Evolutionary conservation across 192 early-diverging fungal genomes (phyloP).

Genomic region (Coemansia sp.): DNA sequence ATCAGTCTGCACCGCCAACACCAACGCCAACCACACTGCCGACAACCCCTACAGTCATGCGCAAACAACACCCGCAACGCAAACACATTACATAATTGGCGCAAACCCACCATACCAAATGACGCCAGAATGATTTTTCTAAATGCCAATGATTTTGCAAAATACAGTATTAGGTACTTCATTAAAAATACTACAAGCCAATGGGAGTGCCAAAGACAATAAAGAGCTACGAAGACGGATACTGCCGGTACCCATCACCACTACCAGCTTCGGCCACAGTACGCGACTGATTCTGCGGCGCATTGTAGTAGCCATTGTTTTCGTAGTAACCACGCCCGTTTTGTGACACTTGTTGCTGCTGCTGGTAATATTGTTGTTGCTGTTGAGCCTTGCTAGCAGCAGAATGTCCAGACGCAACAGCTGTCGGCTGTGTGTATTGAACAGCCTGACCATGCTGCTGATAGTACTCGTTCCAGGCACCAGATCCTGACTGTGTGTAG

Average conservation of each 20-base stretch:
- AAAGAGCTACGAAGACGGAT: neutral
- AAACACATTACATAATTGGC: no score
- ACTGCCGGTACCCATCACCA: neutral
- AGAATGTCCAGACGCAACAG: neutral
- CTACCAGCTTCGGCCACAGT: neutral
- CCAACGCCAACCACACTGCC: no score
- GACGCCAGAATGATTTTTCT: no score
- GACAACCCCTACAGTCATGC: no score
- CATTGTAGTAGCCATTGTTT: constrained; percentile 24
- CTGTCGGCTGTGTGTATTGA: neutral
- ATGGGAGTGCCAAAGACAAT: neutral
- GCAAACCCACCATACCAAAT: no score
- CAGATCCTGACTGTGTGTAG: constrained; percentile 8
- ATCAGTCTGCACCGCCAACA: no score
- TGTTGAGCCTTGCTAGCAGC: constrained; percentile 3
- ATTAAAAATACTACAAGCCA: neutral
- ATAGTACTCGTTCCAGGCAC: constrained; percentile 28
- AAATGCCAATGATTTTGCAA: no score
- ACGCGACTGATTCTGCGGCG: constrained; percentile 10
- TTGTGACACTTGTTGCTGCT: constrained; percentile 8
- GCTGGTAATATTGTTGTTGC: constrained; percentile 6
- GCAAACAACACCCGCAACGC: no score
- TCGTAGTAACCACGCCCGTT: constrained; percentile 24
- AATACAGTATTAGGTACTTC: neutral
- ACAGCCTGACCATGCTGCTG: constrained; percentile 9